Base-by-base conservation (phyloP, 768 basidiomycete genomes). In the Ramaria rubella region DNA sequence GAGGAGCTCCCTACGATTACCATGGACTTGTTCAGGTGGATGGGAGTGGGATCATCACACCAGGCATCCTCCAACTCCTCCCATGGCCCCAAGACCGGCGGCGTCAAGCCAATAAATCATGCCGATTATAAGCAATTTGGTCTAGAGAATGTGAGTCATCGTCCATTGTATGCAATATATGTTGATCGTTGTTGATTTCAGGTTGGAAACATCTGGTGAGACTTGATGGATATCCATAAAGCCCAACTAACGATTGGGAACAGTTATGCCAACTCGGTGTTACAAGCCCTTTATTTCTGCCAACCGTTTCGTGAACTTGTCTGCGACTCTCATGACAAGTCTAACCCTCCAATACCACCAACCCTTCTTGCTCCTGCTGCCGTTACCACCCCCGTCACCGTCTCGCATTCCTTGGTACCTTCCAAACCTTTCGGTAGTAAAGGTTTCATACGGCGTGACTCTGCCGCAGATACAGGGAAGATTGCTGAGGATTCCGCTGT, bases 241-340 rank as follows among this genome's bases (percentile, higher is more conserved):
- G 51, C 43, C 33, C 61, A 53, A 12, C 34, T 36, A n/a, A 49
- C 48, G n/a, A 23, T 43, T 9, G 34, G 43, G 30, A 50, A 17
- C 68, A 94, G 94, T 73, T 99, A 99, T 71, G 94, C 89, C 74
- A 99, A 98, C 72, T 96, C 95, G n/a, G 93, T 99, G 23, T 79
- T 99, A 15, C 95, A 99, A 70, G 86, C 96, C 0, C 81, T 98
- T 55, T 99, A 97, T 74, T 95, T 94, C 69, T 97, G 94, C 68
- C 73, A 81, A 23, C 94, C 95, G 1, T 97, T 99, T 68, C 81
- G 94, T 50, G 87, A 94, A 49, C 88, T 96, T 57, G 77, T 97
- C 62, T 72, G 87, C n/a, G 89, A 86, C 62, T 76, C 78, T 58
- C 64, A 73, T 52, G 87, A 83, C 71, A 72, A 72, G 52, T 81